Percentiles rank a stretch among this genome's conserved stretches.
Evolutionary conservation across 495 filamentous ascomycete genomes (phyloP).

Genomic region (Geoglossum glabrum): DNA sequence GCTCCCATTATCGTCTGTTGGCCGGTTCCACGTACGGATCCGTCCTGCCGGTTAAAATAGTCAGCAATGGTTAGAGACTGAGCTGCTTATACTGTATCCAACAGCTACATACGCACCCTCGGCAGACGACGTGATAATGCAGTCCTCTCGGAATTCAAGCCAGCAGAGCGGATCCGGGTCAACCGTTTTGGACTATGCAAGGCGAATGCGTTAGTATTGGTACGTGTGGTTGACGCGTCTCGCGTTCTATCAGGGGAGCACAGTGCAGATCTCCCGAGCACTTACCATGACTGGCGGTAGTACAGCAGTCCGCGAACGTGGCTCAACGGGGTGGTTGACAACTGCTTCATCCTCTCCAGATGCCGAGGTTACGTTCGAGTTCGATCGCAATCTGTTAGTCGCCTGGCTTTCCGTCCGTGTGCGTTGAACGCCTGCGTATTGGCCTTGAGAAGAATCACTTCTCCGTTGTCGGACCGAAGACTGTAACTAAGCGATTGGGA

Average conservation of each 20-base stretch:
- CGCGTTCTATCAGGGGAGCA: not conserved
- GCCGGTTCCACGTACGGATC: slow-evolving; percentile 72
- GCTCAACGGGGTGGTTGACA: slow-evolving; percentile 59
- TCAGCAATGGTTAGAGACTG: slow-evolving; percentile 2
- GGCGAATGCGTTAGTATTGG: not conserved
- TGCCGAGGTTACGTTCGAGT: slow-evolving; percentile 33
- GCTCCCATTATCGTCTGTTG: slow-evolving; percentile 29
- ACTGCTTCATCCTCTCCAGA: slow-evolving; percentile 24
- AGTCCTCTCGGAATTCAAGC: slow-evolving; percentile 78
- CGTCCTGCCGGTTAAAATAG: slow-evolving; percentile 36
- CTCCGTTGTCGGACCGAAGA: slow-evolving; percentile 35
- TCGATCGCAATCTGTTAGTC: slow-evolving; percentile 39
- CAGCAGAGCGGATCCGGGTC: slow-evolving; percentile 76
- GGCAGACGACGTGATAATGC: slow-evolving; percentile 77
- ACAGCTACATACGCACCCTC: slow-evolving; percentile 37
- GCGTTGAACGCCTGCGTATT: slow-evolving; percentile 20
- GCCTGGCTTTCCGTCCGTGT: slow-evolving; percentile 26
- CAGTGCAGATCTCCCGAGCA: slow-evolving; percentile 1
- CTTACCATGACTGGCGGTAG: slow-evolving; percentile 82
- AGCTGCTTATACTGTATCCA: not conserved
- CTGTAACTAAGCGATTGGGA: slow-evolving; percentile 9
- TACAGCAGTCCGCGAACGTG: slow-evolving; percentile 58
- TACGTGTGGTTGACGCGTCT: slow-evolving; percentile 1
- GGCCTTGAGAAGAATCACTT: slow-evolving; percentile 36
- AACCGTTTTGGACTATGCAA: slow-evolving; percentile 67